Conservation (phyloP, 2,329 filamentous ascomycete species). For the Hortaea sp. region DNA sequence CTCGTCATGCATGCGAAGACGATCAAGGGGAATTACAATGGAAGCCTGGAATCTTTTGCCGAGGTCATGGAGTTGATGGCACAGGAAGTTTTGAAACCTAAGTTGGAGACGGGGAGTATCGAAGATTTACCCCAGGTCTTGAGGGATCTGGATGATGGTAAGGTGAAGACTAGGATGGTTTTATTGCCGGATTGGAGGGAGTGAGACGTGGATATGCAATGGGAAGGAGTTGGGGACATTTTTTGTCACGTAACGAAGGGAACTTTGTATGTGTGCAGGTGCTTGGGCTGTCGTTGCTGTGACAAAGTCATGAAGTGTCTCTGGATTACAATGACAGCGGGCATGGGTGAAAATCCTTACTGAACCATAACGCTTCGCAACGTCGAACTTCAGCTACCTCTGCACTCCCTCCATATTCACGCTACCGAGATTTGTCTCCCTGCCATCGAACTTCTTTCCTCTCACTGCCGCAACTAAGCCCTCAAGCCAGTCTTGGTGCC, state of each 20-base stretch:
- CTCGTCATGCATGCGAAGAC: slow-evolving; percentile 5
- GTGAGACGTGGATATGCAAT: neutral
- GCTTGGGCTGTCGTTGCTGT: too few species aligned
- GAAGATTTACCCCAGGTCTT: slow-evolving; percentile 27
- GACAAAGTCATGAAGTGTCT: too few species aligned
- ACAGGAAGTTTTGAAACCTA: slow-evolving; percentile 24
- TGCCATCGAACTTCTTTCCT: slow-evolving; percentile 5
- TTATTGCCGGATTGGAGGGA: slow-evolving; percentile 16
- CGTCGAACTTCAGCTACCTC: neutral
- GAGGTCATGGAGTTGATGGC: slow-evolving; percentile 29
- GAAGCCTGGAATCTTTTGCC: slow-evolving; percentile 31
- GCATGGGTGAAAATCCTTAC: too few species aligned
- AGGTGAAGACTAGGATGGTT: slow-evolving; percentile 23
- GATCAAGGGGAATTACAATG: slow-evolving; percentile 30
- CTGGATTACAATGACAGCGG: too few species aligned
- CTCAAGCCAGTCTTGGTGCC: slow-evolving; percentile 30
- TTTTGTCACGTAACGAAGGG: too few species aligned
- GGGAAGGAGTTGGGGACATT: too few species aligned
- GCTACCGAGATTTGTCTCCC: slow-evolving; percentile 8
- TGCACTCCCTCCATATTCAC: neutral
- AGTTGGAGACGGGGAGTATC: slow-evolving; percentile 25
- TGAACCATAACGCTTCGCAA: too few species aligned
- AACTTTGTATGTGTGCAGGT: too few species aligned
- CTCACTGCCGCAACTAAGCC: slow-evolving; percentile 22
- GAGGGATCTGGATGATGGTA: slow-evolving; percentile 26